phyloP scores from a whole-genome alignment of 1,139 yeast genomes.

The Debaryomycetaceae sp. region DNA sequence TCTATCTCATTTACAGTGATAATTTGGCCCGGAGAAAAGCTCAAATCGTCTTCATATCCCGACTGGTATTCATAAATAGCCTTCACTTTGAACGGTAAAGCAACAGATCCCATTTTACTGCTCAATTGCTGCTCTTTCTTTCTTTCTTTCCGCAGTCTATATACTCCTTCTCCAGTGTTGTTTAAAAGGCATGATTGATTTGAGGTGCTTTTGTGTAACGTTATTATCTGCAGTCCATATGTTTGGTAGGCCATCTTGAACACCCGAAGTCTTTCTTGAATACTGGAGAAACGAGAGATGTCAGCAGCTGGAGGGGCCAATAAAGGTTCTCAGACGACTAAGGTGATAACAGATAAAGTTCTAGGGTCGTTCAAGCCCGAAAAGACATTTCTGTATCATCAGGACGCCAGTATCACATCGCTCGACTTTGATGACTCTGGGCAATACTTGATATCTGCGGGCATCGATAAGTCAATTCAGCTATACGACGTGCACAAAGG shows the following conservation, averaged over 20 bases:
- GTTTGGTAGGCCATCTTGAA: neutral
- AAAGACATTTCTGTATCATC: constrained; percentile 58
- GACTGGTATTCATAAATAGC: constrained; percentile 73
- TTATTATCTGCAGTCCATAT: neutral
- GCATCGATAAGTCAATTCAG: constrained; percentile 80
- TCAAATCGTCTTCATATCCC: constrained; percentile 80
- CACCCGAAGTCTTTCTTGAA: neutral
- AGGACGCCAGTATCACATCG: constrained; percentile 65
- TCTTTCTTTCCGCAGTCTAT: neutral
- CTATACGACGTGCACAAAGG: constrained; percentile 78
- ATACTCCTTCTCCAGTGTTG: neutral
- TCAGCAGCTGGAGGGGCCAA: constrained; percentile 4
- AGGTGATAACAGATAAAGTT: constrained; percentile 38
- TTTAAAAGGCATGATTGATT: neutral
- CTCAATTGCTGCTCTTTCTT: neutral
- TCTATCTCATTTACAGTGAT: constrained; percentile 75
- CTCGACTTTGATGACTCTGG: constrained; percentile 87
- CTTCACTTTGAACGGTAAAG: constrained; percentile 62
- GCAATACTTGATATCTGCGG: constrained; percentile 70
- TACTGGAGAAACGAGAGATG: constrained; percentile 3
- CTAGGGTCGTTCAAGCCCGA: constrained; percentile 50
- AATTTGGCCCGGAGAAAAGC: constrained; percentile 61
- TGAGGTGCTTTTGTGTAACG: constrained; percentile 4
- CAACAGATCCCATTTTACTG: neutral
- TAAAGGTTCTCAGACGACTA: constrained; percentile 7